Evolutionary conservation across 371 early-diverging fungal genomes (phyloP).

Genomic region (Mortierella sp.): DNA sequence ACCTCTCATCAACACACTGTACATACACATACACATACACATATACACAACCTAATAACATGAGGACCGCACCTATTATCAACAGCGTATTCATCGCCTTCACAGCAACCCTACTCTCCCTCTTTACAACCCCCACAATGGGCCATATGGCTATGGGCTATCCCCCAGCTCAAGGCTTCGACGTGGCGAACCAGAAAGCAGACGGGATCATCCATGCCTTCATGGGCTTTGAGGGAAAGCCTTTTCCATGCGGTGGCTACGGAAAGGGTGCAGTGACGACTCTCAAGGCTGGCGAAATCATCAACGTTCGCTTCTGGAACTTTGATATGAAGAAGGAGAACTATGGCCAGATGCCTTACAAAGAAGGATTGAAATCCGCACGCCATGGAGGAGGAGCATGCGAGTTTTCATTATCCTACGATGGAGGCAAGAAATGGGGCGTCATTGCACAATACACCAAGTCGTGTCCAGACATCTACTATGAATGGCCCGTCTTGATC

Average conservation of each 20-base stretch:
- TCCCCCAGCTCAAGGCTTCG: slow-evolving; percentile 48
- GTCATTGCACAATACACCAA: slow-evolving; percentile 61
- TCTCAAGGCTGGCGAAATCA: slow-evolving; percentile 40
- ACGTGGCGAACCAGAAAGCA: slow-evolving; percentile 22
- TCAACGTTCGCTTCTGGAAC: slow-evolving; percentile 49
- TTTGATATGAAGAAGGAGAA: slow-evolving; percentile 16
- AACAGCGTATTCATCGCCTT: slow-evolving; percentile 24
- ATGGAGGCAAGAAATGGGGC: slow-evolving; percentile 69
- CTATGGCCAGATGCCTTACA: slow-evolving; percentile 26
- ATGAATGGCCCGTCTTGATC: slow-evolving; percentile 47
- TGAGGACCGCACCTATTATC: slow-evolving; percentile 28
- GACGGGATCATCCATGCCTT: slow-evolving; percentile 30
- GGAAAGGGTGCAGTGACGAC: slow-evolving; percentile 36
- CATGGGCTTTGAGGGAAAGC: slow-evolving; percentile 45
- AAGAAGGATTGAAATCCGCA: slow-evolving; percentile 6
- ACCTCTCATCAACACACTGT: background rate
- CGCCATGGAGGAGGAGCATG: slow-evolving; percentile 75
- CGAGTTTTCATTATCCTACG: slow-evolving; percentile 74
- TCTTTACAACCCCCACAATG: slow-evolving; percentile 17
- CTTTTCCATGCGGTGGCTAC: slow-evolving; percentile 48
- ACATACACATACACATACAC: background rate
- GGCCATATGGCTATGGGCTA: slow-evolving; percentile 45
- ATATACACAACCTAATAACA: slow-evolving; percentile 7
- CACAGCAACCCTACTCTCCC: slow-evolving; percentile 13
- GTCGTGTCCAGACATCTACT: slow-evolving; percentile 56